Evolutionary conservation across 768 basidiomycete species (phyloP).

Genomic region (Candolleomyces aberdarensis): DNA sequence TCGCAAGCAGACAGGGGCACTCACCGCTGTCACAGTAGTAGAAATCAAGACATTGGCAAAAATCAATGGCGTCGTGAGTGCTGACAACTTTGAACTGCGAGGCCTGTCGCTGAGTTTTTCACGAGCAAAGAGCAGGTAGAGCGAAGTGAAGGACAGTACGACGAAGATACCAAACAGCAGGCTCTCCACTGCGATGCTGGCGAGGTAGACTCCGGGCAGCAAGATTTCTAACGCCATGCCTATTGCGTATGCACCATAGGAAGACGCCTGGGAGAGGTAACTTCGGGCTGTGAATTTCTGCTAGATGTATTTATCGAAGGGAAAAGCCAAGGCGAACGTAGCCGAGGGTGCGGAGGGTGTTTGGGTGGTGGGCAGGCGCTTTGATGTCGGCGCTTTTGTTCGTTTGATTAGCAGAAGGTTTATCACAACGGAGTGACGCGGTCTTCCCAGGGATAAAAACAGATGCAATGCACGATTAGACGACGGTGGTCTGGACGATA

Average conservation of each 20-base stretch:
- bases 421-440: no score
- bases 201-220: slow-evolving; percentile 3
- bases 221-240: slow-evolving; percentile 5
- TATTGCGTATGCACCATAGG: neutral
- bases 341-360: no score
- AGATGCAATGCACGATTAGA: no score
- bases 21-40: slow-evolving; percentile 2
- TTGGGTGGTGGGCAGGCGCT: no score
- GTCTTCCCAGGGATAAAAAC: no score
- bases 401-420: no score
- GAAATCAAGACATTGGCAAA: slow-evolving; percentile 4
- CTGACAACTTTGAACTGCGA: slow-evolving; percentile 3
- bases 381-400: no score
- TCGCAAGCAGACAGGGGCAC: neutral
- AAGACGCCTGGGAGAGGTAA: neutral
- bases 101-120: slow-evolving; percentile 9
- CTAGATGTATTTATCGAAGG: neutral
- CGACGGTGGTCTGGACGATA: no score
- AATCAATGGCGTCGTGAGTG: slow-evolving; percentile 8
- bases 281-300: no score
- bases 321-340: no score
- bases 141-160: slow-evolving; percentile 5
- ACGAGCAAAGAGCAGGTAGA: slow-evolving; percentile 5
- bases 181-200: slow-evolving; percentile 8
- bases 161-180: slow-evolving; percentile 10